Percentiles rank a stretch among this genome's conserved stretches.
phyloP scores from a whole-genome alignment of 2,329 filamentous ascomycete species.

The Catunica adiposa region DNA sequence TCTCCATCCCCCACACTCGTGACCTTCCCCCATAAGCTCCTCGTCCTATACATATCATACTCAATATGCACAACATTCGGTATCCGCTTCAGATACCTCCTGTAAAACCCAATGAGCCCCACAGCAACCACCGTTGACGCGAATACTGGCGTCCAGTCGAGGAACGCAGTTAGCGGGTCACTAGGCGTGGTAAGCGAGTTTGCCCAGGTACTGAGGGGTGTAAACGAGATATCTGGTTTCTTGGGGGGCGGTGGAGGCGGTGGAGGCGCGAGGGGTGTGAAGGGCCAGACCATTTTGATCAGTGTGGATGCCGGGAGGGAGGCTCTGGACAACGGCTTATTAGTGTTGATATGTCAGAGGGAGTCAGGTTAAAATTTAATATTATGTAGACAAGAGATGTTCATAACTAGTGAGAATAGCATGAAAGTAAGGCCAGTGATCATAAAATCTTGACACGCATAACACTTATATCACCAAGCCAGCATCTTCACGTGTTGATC shows the following conservation, averaged over 20 bases:
- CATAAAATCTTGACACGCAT: too few relatives aligned
- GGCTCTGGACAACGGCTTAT: too few relatives aligned
- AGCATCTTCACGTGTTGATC: neutral
- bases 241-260: neutral
- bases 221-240: conserved; percentile 16
- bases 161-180: conserved; percentile 22
- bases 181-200: conserved; percentile 20
- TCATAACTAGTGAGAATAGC: too few relatives aligned
- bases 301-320: neutral
- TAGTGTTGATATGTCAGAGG: too few relatives aligned
- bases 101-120: conserved; percentile 39
- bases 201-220: conserved; percentile 23
- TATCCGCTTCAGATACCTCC: conserved; percentile 67
- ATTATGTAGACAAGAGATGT: too few relatives aligned
- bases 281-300: conserved; percentile 26
- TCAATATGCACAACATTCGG: conserved; percentile 61
- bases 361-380: too few relatives aligned
- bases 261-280: conserved; percentile 17
- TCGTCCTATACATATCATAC: conserved; percentile 54
- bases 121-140: conserved; percentile 24
- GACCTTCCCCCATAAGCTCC: conserved; percentile 68
- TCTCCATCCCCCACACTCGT: conserved; percentile 94
- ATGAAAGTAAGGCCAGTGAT: neutral
- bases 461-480: neutral
- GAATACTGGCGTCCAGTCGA: conserved; percentile 25